Conservation (phyloP, 495 filamentous ascomycete species). For the Hypoxylon lenormandii region DNA sequence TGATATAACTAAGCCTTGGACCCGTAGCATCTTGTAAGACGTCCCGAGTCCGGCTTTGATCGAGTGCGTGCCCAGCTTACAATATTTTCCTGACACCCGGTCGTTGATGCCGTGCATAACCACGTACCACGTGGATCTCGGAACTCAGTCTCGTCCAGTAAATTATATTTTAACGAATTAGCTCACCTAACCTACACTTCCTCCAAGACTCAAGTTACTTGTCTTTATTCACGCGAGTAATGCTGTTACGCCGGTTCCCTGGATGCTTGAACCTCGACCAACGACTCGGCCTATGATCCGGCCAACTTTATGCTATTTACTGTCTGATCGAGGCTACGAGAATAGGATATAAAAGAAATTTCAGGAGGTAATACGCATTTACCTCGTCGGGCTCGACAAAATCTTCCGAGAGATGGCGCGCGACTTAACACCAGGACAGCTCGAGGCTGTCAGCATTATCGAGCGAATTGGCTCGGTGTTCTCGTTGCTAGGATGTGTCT, state of each 20-base stretch:
- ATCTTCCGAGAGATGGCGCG: conserved; percentile 20
- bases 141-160: conserved; percentile 17
- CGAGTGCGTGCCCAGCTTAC: conserved; percentile 15
- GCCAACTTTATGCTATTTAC: conserved; percentile 1
- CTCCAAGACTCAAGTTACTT: not conserved
- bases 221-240: conserved; percentile 3
- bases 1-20: conserved; percentile 1
- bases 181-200: conserved; percentile 14
- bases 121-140: conserved; percentile 29
- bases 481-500: conserved; percentile 76
- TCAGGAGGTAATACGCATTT: too few relatives aligned
- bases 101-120: conserved; percentile 16
- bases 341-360: conserved; percentile 14
- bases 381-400: not conserved
- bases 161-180: conserved; percentile 18
- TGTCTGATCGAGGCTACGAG: conserved; percentile 1
- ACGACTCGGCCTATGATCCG: conserved; percentile 15
- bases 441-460: conserved; percentile 67
- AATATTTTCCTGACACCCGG: conserved; percentile 26
- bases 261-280: conserved; percentile 7
- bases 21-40: conserved; percentile 2
- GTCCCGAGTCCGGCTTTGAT: not conserved
- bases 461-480: conserved; percentile 76
- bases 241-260: conserved; percentile 7
- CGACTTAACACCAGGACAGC: conserved; percentile 41